A percentile compares a stretch with the other conserved stretches of the same genome.
Conservation (phyloP, 331 rosid species). For the Phaseolus coccineus region DNA sequence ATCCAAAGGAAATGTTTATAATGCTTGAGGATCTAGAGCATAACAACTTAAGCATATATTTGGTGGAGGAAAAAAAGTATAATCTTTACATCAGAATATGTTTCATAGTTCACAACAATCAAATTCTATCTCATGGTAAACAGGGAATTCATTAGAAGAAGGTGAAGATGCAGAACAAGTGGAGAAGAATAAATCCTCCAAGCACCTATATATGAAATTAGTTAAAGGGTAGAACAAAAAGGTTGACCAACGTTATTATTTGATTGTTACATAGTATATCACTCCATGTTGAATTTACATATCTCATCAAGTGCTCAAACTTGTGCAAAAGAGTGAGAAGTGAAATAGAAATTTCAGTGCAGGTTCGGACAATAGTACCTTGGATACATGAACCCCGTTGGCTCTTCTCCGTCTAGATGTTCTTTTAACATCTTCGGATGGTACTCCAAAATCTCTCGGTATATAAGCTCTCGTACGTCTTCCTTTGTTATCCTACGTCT, state of each 20-base stretch:
- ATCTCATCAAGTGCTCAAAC: constrained; percentile 6
- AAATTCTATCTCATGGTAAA: constrained; percentile 15
- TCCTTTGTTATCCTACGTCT: constrained; percentile 95
- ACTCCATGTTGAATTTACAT: neutral
- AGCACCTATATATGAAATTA: constrained; percentile 14
- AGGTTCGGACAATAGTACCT: constrained; percentile 59
- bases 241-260: neutral
- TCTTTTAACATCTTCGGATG: constrained; percentile 98
- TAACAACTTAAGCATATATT: neutral
- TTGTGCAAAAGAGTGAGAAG: constrained; percentile 9
- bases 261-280: neutral
- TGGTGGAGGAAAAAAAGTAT: constrained; percentile 10
- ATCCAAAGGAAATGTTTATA: constrained; percentile 4
- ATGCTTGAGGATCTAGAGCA: constrained; percentile 24
- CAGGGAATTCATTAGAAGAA: constrained; percentile 1
- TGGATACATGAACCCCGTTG: constrained; percentile 97
- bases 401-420: constrained; percentile 93
- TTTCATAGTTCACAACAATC: neutral
- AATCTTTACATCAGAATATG: constrained; percentile 9
- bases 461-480: constrained; percentile 95
- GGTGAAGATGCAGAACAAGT: constrained; percentile 16
- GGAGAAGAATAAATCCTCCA: neutral
- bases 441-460: constrained; percentile 93
- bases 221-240: constrained; percentile 20
- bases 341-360: constrained; percentile 36